A percentile compares a stretch with the other conserved stretches of the same genome.
phyloP scores from a whole-genome alignment of 805 yeast genomes.

The Cyberlindnera saturnus region DNA sequence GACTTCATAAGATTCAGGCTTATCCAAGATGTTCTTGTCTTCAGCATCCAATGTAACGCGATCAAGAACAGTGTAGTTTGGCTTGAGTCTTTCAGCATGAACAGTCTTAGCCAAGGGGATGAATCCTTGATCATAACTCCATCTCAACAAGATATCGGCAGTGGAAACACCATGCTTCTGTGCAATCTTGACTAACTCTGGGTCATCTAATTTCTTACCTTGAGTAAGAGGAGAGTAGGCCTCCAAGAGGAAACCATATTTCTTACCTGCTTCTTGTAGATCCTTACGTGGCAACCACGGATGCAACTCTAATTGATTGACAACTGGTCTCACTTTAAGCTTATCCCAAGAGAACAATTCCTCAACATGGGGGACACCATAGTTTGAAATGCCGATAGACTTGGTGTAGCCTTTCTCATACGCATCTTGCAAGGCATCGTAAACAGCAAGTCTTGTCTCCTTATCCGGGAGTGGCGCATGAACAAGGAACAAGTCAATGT shows the following conservation, averaged over 20 bases:
- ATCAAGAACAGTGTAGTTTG: slow-evolving; percentile 16
- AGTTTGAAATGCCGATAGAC: slow-evolving; percentile 77
- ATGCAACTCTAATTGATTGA: slow-evolving; percentile 52
- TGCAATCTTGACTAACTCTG: slow-evolving; percentile 16
- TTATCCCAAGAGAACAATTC: slow-evolving; percentile 56
- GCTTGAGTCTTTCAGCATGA: slow-evolving; percentile 11
- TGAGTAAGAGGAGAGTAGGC: slow-evolving; percentile 22
- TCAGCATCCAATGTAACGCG: slow-evolving; percentile 18
- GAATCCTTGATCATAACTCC: slow-evolving; percentile 22
- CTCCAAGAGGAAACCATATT: slow-evolving; percentile 15
- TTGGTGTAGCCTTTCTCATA: slow-evolving; percentile 52
- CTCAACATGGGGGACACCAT: slow-evolving; percentile 56
- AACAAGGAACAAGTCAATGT: slow-evolving; percentile 66
- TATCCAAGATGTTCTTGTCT: slow-evolving; percentile 13
- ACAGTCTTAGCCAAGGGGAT: slow-evolving; percentile 19
- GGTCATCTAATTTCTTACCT: slow-evolving; percentile 17
- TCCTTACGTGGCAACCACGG: slow-evolving; percentile 24
- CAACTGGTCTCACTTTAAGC: slow-evolving; percentile 53
- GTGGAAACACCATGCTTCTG: slow-evolving; percentile 17
- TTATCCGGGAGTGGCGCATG: slow-evolving; percentile 56
- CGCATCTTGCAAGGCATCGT: slow-evolving; percentile 71
- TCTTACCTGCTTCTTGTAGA: slow-evolving; percentile 17
- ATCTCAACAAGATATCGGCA: slow-evolving; percentile 16
- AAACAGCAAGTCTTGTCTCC: slow-evolving; percentile 48
- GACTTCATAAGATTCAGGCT: slow-evolving; percentile 15